These are phyloP conservation scores for Dillenia suffruticosa DNA, from an alignment of 164 flowering plant genomes.

Conservation along the genomic window DNA sequence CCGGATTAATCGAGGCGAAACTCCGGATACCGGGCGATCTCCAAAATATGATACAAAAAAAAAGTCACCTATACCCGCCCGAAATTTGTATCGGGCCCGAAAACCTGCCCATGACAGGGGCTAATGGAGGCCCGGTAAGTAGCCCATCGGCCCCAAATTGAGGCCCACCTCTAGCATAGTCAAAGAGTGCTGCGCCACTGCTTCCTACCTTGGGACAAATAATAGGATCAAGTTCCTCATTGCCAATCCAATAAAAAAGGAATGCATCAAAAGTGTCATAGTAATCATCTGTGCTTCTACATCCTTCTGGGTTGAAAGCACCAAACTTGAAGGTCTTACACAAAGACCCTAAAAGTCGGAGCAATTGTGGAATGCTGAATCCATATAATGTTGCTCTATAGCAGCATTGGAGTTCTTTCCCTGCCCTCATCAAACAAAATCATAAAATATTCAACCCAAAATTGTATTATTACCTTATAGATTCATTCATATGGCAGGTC, in stretches of 20 bases:
- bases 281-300: slow-evolving; percentile 81
- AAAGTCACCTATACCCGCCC: slow-evolving; percentile 82
- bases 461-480: background rate
- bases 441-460: background rate
- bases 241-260: slow-evolving; percentile 67
- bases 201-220: slow-evolving; percentile 84
- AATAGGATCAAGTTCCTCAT: slow-evolving; percentile 36
- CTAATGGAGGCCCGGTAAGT: slow-evolving; percentile 86
- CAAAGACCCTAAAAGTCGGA: slow-evolving; percentile 94
- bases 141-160: slow-evolving; percentile 94
- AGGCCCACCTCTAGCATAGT: slow-evolving; percentile 91
- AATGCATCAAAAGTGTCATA: slow-evolving; percentile 89
- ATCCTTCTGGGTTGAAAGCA: slow-evolving; percentile 91
- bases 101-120: slow-evolving; percentile 91
- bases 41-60: no score
- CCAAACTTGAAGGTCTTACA: slow-evolving; percentile 86
- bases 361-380: slow-evolving; percentile 63
- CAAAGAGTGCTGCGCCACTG: slow-evolving; percentile 94
- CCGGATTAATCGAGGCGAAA: no score
- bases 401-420: slow-evolving; percentile 87
- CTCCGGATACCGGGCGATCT: no score
- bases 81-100: slow-evolving; percentile 84
- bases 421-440: slow-evolving; percentile 28
- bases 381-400: slow-evolving; percentile 79
- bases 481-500: background rate